Evolutionary conservation across 257 asterid genomes (phyloP).

Genomic region (Rehmannia glutinosa): DNA sequence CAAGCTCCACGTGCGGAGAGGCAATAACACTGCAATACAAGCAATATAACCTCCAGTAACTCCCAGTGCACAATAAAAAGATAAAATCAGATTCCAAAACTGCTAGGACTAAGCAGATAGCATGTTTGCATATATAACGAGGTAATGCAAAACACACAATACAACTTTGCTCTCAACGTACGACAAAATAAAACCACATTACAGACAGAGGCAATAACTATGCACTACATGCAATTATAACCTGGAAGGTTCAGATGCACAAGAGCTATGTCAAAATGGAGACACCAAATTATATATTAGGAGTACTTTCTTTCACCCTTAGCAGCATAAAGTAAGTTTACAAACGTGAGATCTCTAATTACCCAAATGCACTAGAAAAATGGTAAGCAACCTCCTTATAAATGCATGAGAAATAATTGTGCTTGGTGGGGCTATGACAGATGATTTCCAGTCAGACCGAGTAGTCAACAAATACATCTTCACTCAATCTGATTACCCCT

Average conservation of each 20-base stretch:
- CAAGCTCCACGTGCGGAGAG: background rate
- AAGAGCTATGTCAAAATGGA: background rate
- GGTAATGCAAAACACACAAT: too few species aligned
- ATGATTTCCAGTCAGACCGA: too few species aligned
- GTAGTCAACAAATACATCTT: too few species aligned
- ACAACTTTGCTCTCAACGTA: background rate
- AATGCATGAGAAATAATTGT: background rate
- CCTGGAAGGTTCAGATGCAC: background rate
- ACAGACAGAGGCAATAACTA: background rate
- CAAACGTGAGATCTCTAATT: background rate
- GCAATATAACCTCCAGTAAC: background rate
- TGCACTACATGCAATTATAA: background rate
- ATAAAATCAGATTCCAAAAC: background rate
- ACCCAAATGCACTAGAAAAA: constrained; percentile 3
- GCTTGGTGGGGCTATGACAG: too few species aligned
- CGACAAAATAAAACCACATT: background rate
- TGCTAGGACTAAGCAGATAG: too few species aligned
- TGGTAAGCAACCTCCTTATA: background rate
- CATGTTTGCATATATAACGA: background rate
- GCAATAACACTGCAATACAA: constrained; percentile 5
- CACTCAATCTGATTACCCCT: too few species aligned
- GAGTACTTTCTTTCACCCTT: background rate
- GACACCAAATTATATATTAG: background rate
- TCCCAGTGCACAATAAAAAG: background rate
- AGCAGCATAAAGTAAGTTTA: background rate